These are phyloP conservation scores for Spathaspora passalidarum DNA, from an alignment of 805 yeast genomes.

Conservation along the genomic window DNA sequence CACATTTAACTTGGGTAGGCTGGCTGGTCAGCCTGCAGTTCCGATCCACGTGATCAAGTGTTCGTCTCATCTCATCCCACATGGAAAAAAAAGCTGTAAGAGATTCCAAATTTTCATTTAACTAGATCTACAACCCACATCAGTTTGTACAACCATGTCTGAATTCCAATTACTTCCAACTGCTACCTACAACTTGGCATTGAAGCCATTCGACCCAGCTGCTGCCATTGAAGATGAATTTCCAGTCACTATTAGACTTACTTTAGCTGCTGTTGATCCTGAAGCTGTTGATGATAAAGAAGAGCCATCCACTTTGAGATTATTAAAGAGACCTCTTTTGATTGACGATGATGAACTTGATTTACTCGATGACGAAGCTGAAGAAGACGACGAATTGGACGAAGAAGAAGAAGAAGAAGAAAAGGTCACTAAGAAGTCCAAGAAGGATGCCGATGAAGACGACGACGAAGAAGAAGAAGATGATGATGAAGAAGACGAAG, in stretches of 20 bases:
- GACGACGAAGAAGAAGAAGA: slow-evolving; percentile 52
- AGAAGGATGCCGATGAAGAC: slow-evolving; percentile 36
- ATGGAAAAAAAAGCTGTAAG: background rate
- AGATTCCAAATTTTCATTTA: background rate
- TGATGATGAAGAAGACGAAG: slow-evolving; percentile 53
- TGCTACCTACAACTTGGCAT: slow-evolving; percentile 81
- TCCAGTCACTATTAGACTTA: slow-evolving; percentile 86
- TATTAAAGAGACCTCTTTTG: slow-evolving; percentile 65
- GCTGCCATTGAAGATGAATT: slow-evolving; percentile 83
- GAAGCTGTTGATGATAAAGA: slow-evolving; percentile 75
- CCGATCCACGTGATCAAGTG: background rate
- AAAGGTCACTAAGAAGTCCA: slow-evolving; percentile 11
- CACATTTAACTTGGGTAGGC: background rate
- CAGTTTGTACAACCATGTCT: slow-evolving; percentile 54
- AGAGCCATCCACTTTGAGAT: slow-evolving; percentile 85
- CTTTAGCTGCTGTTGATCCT: slow-evolving; percentile 95
- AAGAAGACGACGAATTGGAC: slow-evolving; percentile 43
- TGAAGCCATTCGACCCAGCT: slow-evolving; percentile 82
- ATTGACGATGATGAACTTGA: slow-evolving; percentile 39
- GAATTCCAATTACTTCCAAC: slow-evolving; percentile 73
- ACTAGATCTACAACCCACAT: background rate
- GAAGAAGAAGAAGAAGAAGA: slow-evolving; percentile 25
- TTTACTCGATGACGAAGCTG: slow-evolving; percentile 31
- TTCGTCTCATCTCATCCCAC: slow-evolving; percentile 1
- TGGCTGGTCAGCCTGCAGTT: too few relatives aligned